Conservation (phyloP, 129 eudicot species). For the Pseudognaphalium luteoalbum region DNA sequence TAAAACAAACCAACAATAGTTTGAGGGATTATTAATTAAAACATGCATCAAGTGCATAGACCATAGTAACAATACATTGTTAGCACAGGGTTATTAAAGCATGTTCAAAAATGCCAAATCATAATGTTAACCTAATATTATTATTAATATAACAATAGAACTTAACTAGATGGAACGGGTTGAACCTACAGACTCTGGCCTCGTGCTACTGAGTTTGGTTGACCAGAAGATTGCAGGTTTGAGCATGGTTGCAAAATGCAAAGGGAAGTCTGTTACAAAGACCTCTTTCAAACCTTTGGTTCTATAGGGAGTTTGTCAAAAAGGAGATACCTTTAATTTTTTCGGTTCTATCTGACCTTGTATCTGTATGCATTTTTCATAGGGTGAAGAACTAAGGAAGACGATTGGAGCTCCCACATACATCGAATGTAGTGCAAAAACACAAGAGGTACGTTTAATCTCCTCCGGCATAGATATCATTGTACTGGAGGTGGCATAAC, state of each 20-base stretch:
- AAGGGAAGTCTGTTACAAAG: background rate
- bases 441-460: slow-evolving; percentile 44
- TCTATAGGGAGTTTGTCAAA: background rate
- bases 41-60: background rate
- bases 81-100: background rate
- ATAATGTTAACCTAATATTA: background rate
- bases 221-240: background rate
- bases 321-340: background rate
- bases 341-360: background rate
- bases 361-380: slow-evolving; percentile 16
- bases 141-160: background rate
- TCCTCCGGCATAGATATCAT: background rate
- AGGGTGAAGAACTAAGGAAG: slow-evolving; percentile 60
- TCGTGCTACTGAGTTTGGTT: background rate
- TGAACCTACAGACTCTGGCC: background rate
- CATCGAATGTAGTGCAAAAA: slow-evolving; percentile 60
- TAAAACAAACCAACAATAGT: background rate
- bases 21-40: background rate
- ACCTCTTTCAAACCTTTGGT: background rate
- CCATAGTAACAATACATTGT: background rate
- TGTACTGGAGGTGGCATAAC: background rate
- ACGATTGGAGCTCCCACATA: slow-evolving; percentile 51
- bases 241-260: background rate
- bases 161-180: background rate
- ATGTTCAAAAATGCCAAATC: background rate